Evolutionary conservation across 2,329 filamentous ascomycete species (phyloP).

Genomic region (Exophiala aquamarina): DNA sequence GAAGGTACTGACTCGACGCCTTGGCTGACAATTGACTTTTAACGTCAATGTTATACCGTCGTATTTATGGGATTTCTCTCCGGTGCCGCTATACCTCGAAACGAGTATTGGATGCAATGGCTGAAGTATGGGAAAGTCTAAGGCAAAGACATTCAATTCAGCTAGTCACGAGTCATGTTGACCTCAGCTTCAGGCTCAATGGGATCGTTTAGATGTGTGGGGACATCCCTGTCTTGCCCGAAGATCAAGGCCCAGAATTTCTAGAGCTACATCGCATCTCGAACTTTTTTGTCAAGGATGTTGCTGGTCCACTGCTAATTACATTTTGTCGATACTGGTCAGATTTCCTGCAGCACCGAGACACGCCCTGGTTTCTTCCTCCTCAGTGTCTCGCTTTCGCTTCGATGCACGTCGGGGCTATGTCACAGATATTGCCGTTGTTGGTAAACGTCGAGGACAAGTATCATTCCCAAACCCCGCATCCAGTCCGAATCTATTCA

Average conservation of each 20-base stretch:
- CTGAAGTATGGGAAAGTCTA: too few relatives aligned
- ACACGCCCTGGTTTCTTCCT: neutral
- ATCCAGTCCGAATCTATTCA: conserved; percentile 11
- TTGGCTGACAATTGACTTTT: conserved; percentile 7
- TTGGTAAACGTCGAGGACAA: conserved; percentile 4
- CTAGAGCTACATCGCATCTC: too few relatives aligned
- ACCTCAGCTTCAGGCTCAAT: too few relatives aligned
- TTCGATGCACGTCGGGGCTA: conserved; percentile 15
- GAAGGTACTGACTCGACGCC: conserved; percentile 1
- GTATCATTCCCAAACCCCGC: conserved; percentile 18
- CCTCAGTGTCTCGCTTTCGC: conserved; percentile 7
- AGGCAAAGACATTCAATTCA: too few relatives aligned
- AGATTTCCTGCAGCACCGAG: neutral
- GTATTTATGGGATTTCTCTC: neutral
- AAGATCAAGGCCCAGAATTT: too few relatives aligned
- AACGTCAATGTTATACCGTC: conserved; percentile 3
- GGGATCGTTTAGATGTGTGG: too few relatives aligned
- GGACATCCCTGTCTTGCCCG: too few relatives aligned
- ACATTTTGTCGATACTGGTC: neutral
- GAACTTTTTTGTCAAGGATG: too few relatives aligned
- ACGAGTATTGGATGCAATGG: too few relatives aligned
- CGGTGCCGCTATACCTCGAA: neutral
- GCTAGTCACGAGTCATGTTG: too few relatives aligned
- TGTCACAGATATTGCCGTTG: conserved; percentile 1
- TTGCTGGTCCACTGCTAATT: too few relatives aligned